A percentile compares a stretch with the other conserved stretches of the same genome.
Conservation (phyloP, 148 eudicot genomes). For the Heliosperma pusillum region DNA sequence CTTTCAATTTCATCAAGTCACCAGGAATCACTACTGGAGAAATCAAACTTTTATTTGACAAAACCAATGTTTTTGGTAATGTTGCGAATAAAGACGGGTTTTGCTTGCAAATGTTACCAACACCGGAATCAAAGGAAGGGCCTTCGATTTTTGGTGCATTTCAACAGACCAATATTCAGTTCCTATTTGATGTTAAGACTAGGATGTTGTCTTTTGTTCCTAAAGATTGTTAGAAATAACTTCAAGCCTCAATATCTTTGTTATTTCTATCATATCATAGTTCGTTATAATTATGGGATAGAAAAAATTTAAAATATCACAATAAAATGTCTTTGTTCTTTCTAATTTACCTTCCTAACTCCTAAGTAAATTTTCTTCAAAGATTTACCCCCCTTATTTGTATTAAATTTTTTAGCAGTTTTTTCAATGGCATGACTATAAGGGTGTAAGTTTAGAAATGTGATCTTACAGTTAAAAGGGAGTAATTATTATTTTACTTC, state of each 20-base stretch:
- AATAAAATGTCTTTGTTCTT: background rate
- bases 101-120: slow-evolving; percentile 1
- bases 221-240: background rate
- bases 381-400: no score
- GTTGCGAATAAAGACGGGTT: background rate
- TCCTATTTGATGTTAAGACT: background rate
- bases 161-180: background rate
- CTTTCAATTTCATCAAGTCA: background rate
- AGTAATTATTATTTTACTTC: no score
- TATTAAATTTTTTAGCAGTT: no score
- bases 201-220: background rate
- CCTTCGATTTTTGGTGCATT: slow-evolving; percentile 9
- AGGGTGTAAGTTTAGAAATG: no score
- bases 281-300: no score
- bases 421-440: no score
- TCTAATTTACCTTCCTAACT: background rate
- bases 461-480: no score
- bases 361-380: no score
- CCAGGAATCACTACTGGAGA: background rate
- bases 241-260: background rate
- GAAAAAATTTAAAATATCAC: background rate
- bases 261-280: background rate
- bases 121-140: background rate
- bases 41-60: background rate
- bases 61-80: background rate